Evolutionary conservation across 2,329 filamentous ascomycete species (phyloP), one percentile per base, ranked within the genome.

Genomic region (Hypocreales sp.): DNA sequence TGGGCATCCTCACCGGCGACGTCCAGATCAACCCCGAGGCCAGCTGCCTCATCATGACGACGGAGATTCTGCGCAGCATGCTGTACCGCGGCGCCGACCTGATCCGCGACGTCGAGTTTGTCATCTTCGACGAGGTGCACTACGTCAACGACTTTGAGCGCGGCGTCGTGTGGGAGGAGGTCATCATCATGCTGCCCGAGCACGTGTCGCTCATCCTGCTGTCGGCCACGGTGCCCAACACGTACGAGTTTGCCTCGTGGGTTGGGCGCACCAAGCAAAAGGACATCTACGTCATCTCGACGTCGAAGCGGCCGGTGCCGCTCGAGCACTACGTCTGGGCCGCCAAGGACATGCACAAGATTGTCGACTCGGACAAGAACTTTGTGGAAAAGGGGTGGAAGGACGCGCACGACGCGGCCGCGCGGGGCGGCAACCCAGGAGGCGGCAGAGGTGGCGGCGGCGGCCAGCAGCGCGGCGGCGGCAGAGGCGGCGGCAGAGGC

Each of bases 41-140:
- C 16, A 95, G 87, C 53, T 98, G 90, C 55, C 64, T 98, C 22
- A 95, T 98, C 52, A 98, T 98, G 90, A 98, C 90, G 0, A 98
- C 90, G 0, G 90, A 98, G 48, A 98, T 98, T 56, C 56, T 98
- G 31, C 73, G 90, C 31, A 95, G 90, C 60, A 98, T 98, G 87
- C 71, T 98, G 25, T 98, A 98, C 46, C 72, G 87, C 33, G 90
- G 90, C 33, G 87, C 90, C 5, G 90, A 98, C 57, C 57, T 98
- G 11, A 94, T 98, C 39, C 72, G 90, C 40, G 90, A 98, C 46
- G 90, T 98, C 7, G 90, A 98, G 40, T 98, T 92, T 48, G 90
- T 98, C 40, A 94, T 98, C 26, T 98, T 98, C 36, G 90, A 98
- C 44, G 90, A 98, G 53, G 90, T 98, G 2, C 90, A 98, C 54